Base-by-base conservation (phyloP, 257 asterid genomes). In the Cynanchum wilfordii region DNA sequence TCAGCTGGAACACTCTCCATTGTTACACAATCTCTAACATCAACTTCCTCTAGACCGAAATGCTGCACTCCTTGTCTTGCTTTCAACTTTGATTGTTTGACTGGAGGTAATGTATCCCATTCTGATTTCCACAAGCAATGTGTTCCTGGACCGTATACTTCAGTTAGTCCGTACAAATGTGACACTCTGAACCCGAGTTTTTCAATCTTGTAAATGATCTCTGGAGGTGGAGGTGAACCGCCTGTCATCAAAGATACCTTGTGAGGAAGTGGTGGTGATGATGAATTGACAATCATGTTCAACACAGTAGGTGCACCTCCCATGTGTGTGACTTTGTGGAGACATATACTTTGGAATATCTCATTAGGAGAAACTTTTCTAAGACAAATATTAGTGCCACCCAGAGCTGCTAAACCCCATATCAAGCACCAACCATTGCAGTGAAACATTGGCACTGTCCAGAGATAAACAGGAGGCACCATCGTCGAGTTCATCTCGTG, bases 371-470 rank as follows among this genome's bases (percentile, higher is more conserved):
- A 1, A 13, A 82, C 81, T 9, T 65, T 72, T 54, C 84, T 74
- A 16, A 82, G 76, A 66, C 86, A 82, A 12, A 82, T 56, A 51
- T 77, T 82, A 3, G 82, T 82, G 33, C 84, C 86, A 27, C 82
- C 84, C 22, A 82, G 33, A 16, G 84, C 84, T 3, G 84, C 82
- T 71, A 82, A n/a, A 27, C 82, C 84, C 82, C 84, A 82, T 71
- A 55, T 58, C 9, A 79, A 56, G 65, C 80, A 79, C 86, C 84
- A 82, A 0, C 77, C 86, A 2, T 82, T 82, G 70, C 84, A 79
- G 60, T 82, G 86, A 66, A 82, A 82, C 84, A 75, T 82, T 2
- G 86, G 86, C 1, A 82, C 84, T 2, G 86, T 82, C 86, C 86
- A 82, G 49, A 82, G 82, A 71, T 82, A 82, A 62, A 77, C 80